phyloP scores from a whole-genome alignment of 2,329 filamentous ascomycete species.

The Cladosporium sp. region DNA sequence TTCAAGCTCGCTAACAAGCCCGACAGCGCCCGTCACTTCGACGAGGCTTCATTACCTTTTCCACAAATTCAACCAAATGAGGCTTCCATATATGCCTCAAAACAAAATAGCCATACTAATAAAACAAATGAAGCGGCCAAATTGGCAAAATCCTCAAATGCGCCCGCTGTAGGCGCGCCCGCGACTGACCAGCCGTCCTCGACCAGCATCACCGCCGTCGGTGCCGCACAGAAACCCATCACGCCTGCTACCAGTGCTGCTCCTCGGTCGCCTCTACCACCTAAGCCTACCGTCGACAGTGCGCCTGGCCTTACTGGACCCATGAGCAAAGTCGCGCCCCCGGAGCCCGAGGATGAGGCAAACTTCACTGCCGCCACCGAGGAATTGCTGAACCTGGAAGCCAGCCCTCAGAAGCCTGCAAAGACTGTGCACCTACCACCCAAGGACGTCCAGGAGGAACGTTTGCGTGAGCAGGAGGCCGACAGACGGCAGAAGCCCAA shows the following conservation, averaged over 20 bases:
- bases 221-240: constrained; percentile 7
- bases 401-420: constrained; percentile 23
- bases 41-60: constrained; percentile 49
- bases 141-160: constrained; percentile 13
- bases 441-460: constrained; percentile 46
- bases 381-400: constrained; percentile 21
- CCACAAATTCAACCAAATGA: constrained; percentile 25
- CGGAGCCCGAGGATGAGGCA: constrained; percentile 25
- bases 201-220: constrained; percentile 12
- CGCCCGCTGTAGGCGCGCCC: constrained; percentile 19
- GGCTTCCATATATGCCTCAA: constrained; percentile 24
- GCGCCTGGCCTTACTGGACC: background rate
- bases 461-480: constrained; percentile 37
- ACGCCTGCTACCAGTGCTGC: background rate
- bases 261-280: background rate
- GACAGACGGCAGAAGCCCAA: constrained; percentile 34
- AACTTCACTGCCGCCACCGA: constrained; percentile 21
- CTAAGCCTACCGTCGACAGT: background rate
- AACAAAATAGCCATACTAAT: constrained; percentile 21
- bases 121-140: constrained; percentile 14
- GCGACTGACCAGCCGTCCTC: constrained; percentile 10
- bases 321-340: constrained; percentile 19
- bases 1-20: constrained; percentile 7
- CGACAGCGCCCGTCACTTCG: constrained; percentile 52
- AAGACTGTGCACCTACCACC: constrained; percentile 46